These are phyloP conservation scores for Tylopilus sp. DNA, from an alignment of 768 basidiomycete species.

Conservation along the genomic window DNA sequence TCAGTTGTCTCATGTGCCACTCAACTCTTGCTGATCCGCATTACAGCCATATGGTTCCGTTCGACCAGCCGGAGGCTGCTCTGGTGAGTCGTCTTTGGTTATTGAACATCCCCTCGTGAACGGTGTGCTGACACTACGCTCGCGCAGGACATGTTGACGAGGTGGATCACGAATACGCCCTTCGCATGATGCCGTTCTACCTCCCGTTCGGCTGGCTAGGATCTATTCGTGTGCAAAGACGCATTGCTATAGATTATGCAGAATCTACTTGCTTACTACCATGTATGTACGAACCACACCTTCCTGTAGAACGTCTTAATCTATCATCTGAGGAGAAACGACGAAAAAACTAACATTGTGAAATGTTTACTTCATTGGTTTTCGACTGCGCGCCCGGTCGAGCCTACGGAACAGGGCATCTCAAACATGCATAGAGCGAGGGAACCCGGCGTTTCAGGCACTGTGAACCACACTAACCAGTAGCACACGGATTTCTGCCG, in stretches of 20 bases:
- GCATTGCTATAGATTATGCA: neutral
- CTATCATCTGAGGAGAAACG: neutral
- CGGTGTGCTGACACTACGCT: neutral
- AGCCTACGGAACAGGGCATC: neutral
- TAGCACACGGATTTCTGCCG: too few species aligned
- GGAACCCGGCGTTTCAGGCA: neutral
- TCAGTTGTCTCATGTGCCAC: conserved; percentile 32
- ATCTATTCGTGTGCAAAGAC: neutral
- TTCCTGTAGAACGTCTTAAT: neutral
- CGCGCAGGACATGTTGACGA: conserved; percentile 53
- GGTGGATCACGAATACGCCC: conserved; percentile 56
- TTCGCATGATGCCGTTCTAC: conserved; percentile 26
- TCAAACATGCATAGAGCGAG: neutral
- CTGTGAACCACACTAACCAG: too few species aligned
- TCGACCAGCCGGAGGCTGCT: conserved; percentile 85
- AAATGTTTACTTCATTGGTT: neutral
- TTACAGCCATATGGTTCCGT: conserved; percentile 82
- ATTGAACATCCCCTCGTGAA: neutral
- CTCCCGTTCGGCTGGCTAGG: neutral
- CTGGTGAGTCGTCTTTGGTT: conserved; percentile 44
- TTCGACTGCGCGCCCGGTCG: neutral
- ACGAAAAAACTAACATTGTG: neutral
- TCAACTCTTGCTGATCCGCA: conserved; percentile 2
- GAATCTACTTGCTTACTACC: neutral
- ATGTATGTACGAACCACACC: neutral